Percentiles rank a stretch among this genome's conserved stretches.
These are phyloP conservation scores for Phytopythium cucurbitacearum DNA, from an alignment of 352 stramenopile species.

Conservation along the genomic window DNA sequence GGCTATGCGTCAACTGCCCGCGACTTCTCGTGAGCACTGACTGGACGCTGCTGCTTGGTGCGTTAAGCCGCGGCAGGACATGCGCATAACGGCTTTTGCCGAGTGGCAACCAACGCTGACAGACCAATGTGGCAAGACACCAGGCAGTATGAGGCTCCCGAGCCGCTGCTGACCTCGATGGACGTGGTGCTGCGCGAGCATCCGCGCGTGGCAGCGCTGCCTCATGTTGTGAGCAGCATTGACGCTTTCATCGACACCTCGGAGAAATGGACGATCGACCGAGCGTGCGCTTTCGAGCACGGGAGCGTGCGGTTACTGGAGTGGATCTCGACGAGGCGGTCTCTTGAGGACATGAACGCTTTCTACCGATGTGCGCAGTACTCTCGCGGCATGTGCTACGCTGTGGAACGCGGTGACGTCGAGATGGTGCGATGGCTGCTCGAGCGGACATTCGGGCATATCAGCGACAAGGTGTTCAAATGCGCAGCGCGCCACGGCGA, in stretches of 20 bases:
- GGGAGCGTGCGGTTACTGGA: not conserved
- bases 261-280: slow-evolving; percentile 22
- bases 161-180: slow-evolving; percentile 16
- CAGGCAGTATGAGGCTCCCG: slow-evolving; percentile 8
- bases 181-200: slow-evolving; percentile 17
- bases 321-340: not conserved
- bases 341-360: slow-evolving; percentile 15
- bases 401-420: slow-evolving; percentile 8
- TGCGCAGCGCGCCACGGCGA: slow-evolving; percentile 12
- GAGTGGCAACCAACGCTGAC: not conserved
- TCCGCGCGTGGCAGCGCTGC: slow-evolving; percentile 11
- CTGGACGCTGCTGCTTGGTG: too few relatives aligned
- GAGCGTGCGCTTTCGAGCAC: slow-evolving; percentile 15
- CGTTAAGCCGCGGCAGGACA: not conserved
- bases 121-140: not conserved
- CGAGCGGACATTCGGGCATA: slow-evolving; percentile 6
- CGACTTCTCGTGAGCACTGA: slow-evolving; percentile 1
- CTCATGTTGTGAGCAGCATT: slow-evolving; percentile 18
- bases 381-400: slow-evolving; percentile 14
- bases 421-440: slow-evolving; percentile 19
- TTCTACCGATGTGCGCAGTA: slow-evolving; percentile 24
- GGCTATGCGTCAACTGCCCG: slow-evolving; percentile 3
- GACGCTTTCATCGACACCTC: slow-evolving; percentile 23
- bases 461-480: slow-evolving; percentile 20
- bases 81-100: slow-evolving; percentile 2